Percentiles rank a stretch among this genome's conserved stretches.
Conservation (phyloP, 768 basidiomycete genomes). For the Panellus pusillus region DNA sequence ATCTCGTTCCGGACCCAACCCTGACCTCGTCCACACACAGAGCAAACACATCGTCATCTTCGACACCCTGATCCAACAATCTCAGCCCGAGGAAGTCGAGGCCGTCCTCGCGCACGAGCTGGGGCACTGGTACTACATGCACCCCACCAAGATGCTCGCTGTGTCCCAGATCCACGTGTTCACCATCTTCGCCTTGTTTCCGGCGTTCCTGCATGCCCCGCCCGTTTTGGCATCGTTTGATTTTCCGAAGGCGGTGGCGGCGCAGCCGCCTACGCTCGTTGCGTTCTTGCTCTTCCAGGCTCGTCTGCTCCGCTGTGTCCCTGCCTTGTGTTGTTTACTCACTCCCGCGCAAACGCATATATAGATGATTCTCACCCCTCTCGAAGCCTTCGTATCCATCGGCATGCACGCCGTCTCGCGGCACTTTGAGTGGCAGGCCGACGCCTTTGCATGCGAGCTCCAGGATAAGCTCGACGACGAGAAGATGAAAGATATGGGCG, state of each 20-base stretch:
- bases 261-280: conserved; percentile 74
- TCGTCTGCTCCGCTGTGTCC: not conserved
- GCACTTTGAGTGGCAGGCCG: conserved; percentile 91
- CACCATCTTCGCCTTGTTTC: conserved; percentile 81
- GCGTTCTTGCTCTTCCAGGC: conserved; percentile 87
- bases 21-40: conserved; percentile 33
- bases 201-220: conserved; percentile 83
- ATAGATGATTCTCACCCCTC: conserved; percentile 77
- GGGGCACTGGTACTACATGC: conserved; percentile 93
- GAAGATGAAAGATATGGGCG: conserved; percentile 83
- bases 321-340: not conserved
- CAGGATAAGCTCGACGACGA: conserved; percentile 49
- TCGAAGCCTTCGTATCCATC: conserved; percentile 72
- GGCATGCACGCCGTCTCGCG: conserved; percentile 82
- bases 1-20: not conserved
- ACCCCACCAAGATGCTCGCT: conserved; percentile 85
- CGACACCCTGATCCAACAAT: conserved; percentile 93
- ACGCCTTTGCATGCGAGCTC: conserved; percentile 80
- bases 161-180: conserved; percentile 89
- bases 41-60: conserved; percentile 96
- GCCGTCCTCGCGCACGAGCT: conserved; percentile 98
- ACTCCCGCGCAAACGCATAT: not conserved
- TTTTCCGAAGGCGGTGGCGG: conserved; percentile 66
- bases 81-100: conserved; percentile 89
- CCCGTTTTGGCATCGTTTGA: conserved; percentile 80